Conservation (phyloP, 75 land plant genomes). For the Pinus albicaulis region DNA sequence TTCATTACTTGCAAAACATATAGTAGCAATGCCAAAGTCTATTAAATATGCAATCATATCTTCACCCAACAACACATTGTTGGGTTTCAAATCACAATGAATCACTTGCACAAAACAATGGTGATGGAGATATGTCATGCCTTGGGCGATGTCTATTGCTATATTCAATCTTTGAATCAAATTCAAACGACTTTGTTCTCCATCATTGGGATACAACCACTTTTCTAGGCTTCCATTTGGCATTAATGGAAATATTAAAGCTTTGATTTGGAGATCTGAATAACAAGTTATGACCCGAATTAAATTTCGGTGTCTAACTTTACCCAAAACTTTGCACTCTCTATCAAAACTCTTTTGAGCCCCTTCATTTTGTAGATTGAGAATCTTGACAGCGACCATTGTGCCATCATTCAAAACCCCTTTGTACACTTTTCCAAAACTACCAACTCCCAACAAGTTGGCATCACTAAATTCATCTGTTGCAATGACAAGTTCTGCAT, state of each 20-base stretch:
- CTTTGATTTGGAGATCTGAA: neutral
- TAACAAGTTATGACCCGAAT: neutral
- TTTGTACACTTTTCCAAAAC: neutral
- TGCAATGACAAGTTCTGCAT: neutral
- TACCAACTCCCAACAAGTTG: neutral
- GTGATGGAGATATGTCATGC: neutral
- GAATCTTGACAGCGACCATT: neutral
- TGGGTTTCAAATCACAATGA: neutral
- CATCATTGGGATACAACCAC: neutral
- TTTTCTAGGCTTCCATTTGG: constrained; percentile 33
- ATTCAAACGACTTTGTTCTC: neutral
- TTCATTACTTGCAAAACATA: neutral
- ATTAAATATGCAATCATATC: neutral
- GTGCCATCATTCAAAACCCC: neutral
- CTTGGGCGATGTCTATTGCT: neutral
- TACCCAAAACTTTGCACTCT: neutral
- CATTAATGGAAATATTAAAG: constrained; percentile 18
- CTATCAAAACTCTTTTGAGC: neutral
- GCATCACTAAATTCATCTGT: neutral
- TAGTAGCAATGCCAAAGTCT: neutral
- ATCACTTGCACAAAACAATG: neutral
- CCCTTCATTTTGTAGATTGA: neutral
- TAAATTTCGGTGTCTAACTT: neutral
- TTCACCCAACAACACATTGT: neutral
- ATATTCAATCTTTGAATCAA: neutral